Base-by-base conservation (phyloP, 1,139 yeast genomes). In the Suhomyces anneliseae region DNA sequence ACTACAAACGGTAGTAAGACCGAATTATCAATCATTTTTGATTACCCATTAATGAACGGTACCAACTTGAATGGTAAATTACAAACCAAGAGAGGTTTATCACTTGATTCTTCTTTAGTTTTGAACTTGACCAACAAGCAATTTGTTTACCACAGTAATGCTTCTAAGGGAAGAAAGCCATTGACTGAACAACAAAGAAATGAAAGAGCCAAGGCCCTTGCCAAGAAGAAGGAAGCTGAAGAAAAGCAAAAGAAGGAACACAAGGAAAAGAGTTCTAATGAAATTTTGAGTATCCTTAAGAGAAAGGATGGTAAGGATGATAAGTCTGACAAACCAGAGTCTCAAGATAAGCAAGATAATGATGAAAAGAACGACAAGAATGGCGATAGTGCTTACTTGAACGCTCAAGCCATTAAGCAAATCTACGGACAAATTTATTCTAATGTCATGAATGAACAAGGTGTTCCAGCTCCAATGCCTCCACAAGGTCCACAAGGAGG, bases 1-100 rank as follows among this genome's bases (percentile, higher is more conserved):
- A 81, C 81, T 40, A 81, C 90, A 31, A 66, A 78, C 45, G 89
- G 89, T 1, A 72, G 81, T 36, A 74, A 78, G 57, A 76, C 74
- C 31, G 73, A 77, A 8, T 69, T 88, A 53, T 92, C 87, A 53
- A 84, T 95, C 43, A 68, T 93, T 38, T 95, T 93, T 73, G 99
- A 95, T 61, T 70, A 76, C 45, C 89, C 92, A 42, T 76, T 93
- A 54, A 77, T 90, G 52, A 87, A 95, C 46, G 98, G 97, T 54
- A 86, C 83, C 59, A 83, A 78, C 32, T 75, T 93, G 70, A 87
- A 83, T 55, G 96, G 95, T 5, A 83, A 89, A 61, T 75, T 90
- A 59, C 72, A 69, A 46, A 80, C 93, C 8, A 87, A 82, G 56
- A 83, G 99, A 60, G 99, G 98, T 14, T 69, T 90, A 56, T 81